Evolutionary conservation across 495 filamentous ascomycete species (phyloP), one percentile per base, ranked within the genome.

Genomic region (Tuber calosporum): DNA sequence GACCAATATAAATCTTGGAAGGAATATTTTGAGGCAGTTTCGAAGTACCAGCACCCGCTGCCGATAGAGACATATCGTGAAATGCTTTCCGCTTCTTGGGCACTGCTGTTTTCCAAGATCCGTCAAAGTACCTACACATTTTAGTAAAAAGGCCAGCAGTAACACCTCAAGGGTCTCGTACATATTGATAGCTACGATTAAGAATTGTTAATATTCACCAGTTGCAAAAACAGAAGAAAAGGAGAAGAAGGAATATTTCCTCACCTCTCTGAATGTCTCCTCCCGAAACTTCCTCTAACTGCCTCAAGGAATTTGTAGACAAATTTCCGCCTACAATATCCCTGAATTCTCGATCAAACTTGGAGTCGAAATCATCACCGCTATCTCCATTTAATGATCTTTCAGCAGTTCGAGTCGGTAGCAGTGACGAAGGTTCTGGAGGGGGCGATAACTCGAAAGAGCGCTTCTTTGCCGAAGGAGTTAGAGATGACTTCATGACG

Each of bases 111-210:
- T 90, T 94, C 93, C 92, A 97, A 7, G 93, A 97, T 20, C 94
- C 94, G 77, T 99, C 95, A 69, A 97, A 90, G 80, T 93, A 99
- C 84, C 97, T 91, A 77, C 92, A 91, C 71, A 93, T 87, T 9
- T 26, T n/a, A 73, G 77, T 43, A 78, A 40, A 48, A 22, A n/a
- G 43, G 41, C 22, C 19, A 30, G 30, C 37, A 53, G 22, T 11
- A 53, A 62, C 19, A 15, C 36, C 67, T 71, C 11, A 34, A 74
- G 36, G 30, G n/a, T 69, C 13, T 5, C 79, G 34, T 79, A 75
- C 80, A 82, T 82, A 69, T 87, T 87, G 68, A 87, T 85, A 36
- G 86, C 86, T 83, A 58, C 34, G 8, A 42, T 53, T 11, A 20
- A 37, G 67, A 11, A 26, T 38, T 43, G 48, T 30, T 41, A 40